Base-by-base conservation (phyloP, 2,329 filamentous ascomycete species). In the Xylariaceae sp. region DNA sequence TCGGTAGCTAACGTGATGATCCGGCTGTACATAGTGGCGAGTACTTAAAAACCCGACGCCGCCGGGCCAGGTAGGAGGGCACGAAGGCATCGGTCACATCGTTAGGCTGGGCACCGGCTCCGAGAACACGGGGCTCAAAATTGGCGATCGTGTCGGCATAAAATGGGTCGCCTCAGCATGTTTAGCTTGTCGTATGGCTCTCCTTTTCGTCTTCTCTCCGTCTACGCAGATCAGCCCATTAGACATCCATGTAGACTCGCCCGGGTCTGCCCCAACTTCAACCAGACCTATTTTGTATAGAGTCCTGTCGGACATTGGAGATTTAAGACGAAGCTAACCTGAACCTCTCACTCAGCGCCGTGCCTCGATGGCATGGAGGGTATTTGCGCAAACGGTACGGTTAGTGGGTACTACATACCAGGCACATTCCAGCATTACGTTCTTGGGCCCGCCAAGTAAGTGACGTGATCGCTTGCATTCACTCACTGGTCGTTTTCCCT, bases 81-180 rank as follows among this genome's bases (percentile, higher is more conserved):
- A 61, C 18, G 57, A 60, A 41, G 57, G 59, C 15, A 37, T 61
- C 1, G 57, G 59, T 16, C 48, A 51, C 22, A 47, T 60, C 19
- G 59, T 53, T 45, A 54, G 53, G 42, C 45, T 61, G 8, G 57
- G 57, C 43, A 41, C 51, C 7, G 57, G 59, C 30, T 18, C 45
- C 16, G 52, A 60, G 21, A 51, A 36, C 4, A 22, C 32, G 4
- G 49, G 49, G 4, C 19, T 58, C 21, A 53, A 56, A 42, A 34
- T 61, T 12, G 59, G 59, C 26, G 57, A 61, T 37, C 57, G 59
- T 15, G 59, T 61, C 3, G 57, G 59, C 29, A 58, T 61, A 43
- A 61, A 60, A 49, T 61, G 59, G 59, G 22, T 61, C 7, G 7
- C 57, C 2, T 41, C 47, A 16, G 55, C 55, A 10, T 60, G 59